Evolutionary conservation across 177 flowering plant genomes (phyloP).

Genomic region (Viscum album): DNA sequence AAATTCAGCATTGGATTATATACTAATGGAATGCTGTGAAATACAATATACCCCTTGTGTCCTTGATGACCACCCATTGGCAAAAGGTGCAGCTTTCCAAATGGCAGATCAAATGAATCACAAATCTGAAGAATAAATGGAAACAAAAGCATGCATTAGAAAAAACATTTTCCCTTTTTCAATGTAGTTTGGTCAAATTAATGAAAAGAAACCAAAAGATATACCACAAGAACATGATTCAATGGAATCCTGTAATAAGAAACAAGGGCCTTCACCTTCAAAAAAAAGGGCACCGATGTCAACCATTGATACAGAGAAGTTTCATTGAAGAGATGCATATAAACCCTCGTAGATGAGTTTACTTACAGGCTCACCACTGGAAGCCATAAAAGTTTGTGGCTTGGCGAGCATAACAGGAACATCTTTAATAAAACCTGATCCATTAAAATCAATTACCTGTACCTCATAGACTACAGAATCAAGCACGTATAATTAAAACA

Average conservation of each 20-base stretch:
- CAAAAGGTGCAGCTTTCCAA: constrained; percentile 62
- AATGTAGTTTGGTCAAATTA: not conserved
- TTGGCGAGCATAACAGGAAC: constrained; percentile 89
- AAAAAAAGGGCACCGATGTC: constrained; percentile 11
- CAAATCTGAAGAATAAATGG: constrained; percentile 12
- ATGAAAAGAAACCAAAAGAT: not conserved
- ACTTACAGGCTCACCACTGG: constrained; percentile 98
- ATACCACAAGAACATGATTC: constrained; percentile 89
- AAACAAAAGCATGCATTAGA: not conserved
- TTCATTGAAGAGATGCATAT: not conserved
- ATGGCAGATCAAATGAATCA: constrained; percentile 90
- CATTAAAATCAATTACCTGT: constrained; percentile 3
- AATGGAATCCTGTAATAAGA: constrained; percentile 83
- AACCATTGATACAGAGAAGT: not conserved
- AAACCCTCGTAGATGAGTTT: constrained; percentile 18
- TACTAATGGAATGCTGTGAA: not conserved
- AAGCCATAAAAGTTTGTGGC: constrained; percentile 95
- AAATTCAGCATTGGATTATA: too few species aligned
- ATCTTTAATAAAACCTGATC: constrained; percentile 60
- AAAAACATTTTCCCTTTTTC: not conserved
- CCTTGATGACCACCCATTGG: constrained; percentile 99
- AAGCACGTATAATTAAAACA: too few species aligned
- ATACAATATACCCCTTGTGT: constrained; percentile 65
- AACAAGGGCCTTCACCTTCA: constrained; percentile 77
- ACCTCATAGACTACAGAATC: not conserved